Evolutionary conservation across 78 protist genomes (phyloP).

Genomic region (Speleostelium caveatum): DNA sequence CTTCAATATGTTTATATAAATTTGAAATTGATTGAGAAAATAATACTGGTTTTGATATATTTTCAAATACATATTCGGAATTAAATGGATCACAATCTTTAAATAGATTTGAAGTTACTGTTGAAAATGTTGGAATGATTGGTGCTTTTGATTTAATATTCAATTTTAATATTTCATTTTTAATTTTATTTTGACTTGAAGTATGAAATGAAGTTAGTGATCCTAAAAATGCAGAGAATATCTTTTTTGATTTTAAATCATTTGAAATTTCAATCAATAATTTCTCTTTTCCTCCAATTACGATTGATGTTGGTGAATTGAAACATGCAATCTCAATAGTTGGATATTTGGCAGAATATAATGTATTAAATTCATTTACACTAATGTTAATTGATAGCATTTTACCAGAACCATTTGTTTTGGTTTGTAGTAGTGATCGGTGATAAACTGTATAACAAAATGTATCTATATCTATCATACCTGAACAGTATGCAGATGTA

Average conservation of each 20-base stretch:
- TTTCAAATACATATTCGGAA: neutral
- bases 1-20: neutral
- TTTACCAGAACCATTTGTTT: conserved; percentile 54
- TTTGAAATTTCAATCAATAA: neutral
- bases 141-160: conserved; percentile 1
- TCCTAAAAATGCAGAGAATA: neutral
- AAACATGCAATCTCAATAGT: conserved; percentile 23
- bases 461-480: neutral
- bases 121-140: conserved; percentile 14
- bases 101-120: neutral
- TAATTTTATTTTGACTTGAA: neutral
- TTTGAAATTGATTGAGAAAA: neutral
- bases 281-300: conserved; percentile 7
- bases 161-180: neutral
- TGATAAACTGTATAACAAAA: neutral
- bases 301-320: conserved; percentile 29
- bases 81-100: neutral
- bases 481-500: conserved; percentile 11
- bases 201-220: conserved; percentile 16
- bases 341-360: conserved; percentile 3
- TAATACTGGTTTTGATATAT: conserved; percentile 4
- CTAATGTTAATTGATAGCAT: conserved; percentile 32
- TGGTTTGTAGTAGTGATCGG: conserved; percentile 4
- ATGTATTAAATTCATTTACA: neutral
- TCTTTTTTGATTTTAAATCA: neutral